Conservation (phyloP, 805 yeast species). For the Clavispora asparagi region DNA sequence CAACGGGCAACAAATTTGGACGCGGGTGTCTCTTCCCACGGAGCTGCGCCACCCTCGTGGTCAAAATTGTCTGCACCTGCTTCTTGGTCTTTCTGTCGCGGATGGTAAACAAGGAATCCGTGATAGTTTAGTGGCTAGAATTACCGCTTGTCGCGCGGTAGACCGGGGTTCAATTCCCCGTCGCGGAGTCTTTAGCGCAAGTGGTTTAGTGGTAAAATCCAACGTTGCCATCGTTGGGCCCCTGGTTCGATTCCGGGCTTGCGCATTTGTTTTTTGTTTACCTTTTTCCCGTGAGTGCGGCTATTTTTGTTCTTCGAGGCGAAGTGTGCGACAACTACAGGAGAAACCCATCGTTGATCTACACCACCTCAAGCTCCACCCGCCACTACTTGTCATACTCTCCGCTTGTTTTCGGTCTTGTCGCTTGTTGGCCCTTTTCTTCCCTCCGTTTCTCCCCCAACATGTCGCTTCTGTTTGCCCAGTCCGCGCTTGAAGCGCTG, state of each 20-base stretch:
- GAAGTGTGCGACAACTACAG: background rate
- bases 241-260: slow-evolving; percentile 10
- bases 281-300: background rate
- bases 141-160: slow-evolving; percentile 20
- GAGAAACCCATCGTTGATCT: background rate
- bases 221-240: slow-evolving; percentile 12
- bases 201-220: slow-evolving; percentile 12
- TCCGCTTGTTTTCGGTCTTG: too few species aligned
- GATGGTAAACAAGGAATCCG: slow-evolving; percentile 6
- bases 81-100: too few species aligned
- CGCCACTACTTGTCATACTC: too few species aligned
- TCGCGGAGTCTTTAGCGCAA: slow-evolving; percentile 14
- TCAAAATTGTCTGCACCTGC: too few species aligned
- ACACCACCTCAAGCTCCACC: background rate
- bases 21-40: too few species aligned
- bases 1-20: too few species aligned
- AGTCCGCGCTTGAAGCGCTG: background rate
- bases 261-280: slow-evolving; percentile 6
- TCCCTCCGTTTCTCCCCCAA: background rate
- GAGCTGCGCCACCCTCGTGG: too few species aligned
- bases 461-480: background rate
- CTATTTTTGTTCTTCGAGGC: background rate
- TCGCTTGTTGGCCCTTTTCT: too few species aligned
- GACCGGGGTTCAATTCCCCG: slow-evolving; percentile 21
- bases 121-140: slow-evolving; percentile 19